phyloP scores from a whole-genome alignment of 495 filamentous ascomycete genomes.

The Schizothecium vesticola region DNA sequence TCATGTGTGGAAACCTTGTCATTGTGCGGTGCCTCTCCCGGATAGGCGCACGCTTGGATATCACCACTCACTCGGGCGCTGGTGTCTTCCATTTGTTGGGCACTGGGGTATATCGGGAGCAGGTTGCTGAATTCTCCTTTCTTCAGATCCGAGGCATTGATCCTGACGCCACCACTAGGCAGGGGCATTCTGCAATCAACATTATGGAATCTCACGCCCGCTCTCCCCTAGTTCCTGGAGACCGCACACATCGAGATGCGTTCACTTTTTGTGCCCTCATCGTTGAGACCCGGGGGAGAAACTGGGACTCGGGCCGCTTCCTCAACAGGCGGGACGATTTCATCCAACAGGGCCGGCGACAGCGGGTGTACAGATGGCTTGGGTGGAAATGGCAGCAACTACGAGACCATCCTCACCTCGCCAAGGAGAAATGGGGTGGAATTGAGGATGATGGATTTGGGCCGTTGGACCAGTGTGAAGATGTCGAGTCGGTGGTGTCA shows the following conservation, averaged over 20 bases:
- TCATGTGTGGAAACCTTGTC: accelerated
- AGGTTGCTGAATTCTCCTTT: not conserved
- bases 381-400: not conserved
- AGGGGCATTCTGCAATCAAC: accelerated
- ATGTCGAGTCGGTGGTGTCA: not conserved
- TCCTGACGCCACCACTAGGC: not conserved
- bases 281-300: not conserved
- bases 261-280: not conserved
- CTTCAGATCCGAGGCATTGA: not conserved
- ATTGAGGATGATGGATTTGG: not conserved
- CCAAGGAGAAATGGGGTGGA: not conserved
- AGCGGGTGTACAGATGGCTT: not conserved
- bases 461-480: not conserved
- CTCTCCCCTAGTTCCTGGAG: not conserved
- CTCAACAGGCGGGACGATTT: not conserved
- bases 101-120: not conserved
- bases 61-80: not conserved
- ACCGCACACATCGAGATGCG: not conserved
- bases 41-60: not conserved
- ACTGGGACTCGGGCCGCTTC: not conserved
- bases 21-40: not conserved
- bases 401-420: not conserved
- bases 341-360: not conserved
- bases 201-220: not conserved
- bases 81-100: not conserved